Conservation (phyloP, 2,329 filamentous ascomycete genomes). For the Parascedosporium putredinis region DNA sequence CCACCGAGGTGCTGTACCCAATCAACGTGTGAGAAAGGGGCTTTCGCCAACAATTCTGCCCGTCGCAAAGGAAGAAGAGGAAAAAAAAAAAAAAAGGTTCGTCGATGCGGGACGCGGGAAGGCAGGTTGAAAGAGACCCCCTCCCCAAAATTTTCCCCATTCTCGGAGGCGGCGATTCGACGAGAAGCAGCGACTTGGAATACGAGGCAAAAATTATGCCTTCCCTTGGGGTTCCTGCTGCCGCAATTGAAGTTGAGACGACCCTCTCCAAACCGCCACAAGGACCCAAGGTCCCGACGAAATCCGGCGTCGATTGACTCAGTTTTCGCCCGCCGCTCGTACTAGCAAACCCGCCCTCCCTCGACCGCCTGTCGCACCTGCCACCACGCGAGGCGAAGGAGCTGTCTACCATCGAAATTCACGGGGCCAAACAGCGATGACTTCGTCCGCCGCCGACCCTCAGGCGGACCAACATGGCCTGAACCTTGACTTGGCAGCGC, state of each 20-base stretch:
- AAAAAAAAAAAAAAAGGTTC: no score
- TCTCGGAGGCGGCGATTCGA: background rate
- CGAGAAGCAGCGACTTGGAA: background rate
- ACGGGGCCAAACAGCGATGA: constrained; percentile 41
- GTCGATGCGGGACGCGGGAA: background rate
- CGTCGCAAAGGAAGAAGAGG: background rate
- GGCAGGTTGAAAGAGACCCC: background rate
- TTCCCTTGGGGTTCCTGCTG: background rate
- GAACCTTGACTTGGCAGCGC: constrained; percentile 1
- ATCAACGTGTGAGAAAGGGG: background rate
- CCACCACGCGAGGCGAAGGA: constrained; percentile 34
- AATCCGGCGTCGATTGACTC: background rate
- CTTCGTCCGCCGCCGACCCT: constrained; percentile 39
- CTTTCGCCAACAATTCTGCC: background rate
- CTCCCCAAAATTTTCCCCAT: constrained; percentile 1
- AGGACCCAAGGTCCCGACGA: background rate
- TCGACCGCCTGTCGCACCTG: background rate
- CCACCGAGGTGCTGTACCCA: background rate
- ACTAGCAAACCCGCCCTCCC: background rate
- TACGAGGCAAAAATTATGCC: background rate
- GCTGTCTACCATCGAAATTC: constrained; percentile 28
- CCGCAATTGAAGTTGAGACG: background rate
- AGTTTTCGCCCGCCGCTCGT: background rate
- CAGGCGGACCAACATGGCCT: constrained; percentile 18
- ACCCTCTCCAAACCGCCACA: background rate